phyloP scores from a whole-genome alignment of 371 early-diverging fungal genomes.

The Nematocida sp. region DNA sequence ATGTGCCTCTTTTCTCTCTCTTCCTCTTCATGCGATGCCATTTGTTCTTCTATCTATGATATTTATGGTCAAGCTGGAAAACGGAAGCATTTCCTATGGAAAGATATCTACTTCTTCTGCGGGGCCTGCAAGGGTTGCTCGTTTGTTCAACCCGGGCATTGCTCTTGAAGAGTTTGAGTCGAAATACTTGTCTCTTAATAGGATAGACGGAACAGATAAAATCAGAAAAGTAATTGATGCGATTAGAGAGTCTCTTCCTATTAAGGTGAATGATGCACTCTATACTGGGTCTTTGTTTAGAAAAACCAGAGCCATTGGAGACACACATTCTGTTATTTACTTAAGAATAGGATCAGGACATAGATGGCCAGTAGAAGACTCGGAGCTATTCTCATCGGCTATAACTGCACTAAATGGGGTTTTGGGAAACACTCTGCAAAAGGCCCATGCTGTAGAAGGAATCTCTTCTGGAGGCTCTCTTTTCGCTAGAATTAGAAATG shows the following conservation, averaged over 20 bases:
- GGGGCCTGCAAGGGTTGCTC: slow-evolving; percentile 3
- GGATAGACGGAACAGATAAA: neutral
- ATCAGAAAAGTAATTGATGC: slow-evolving; percentile 3
- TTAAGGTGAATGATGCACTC: neutral
- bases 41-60: slow-evolving; percentile 26
- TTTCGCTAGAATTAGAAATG: neutral
- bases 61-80: neutral
- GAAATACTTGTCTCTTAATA: slow-evolving; percentile 3
- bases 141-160: slow-evolving; percentile 27
- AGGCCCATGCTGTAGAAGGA: slow-evolving; percentile 9
- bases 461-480: slow-evolving; percentile 20
- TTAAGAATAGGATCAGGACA: slow-evolving; percentile 19
- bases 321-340: neutral
- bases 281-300: slow-evolving; percentile 15
- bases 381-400: slow-evolving; percentile 8
- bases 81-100: slow-evolving; percentile 4
- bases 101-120: neutral
- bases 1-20: neutral
- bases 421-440: slow-evolving; percentile 20
- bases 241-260: neutral
- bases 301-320: neutral
- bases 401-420: slow-evolving; percentile 45
- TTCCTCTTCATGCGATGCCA: neutral
- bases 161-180: neutral
- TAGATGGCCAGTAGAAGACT: slow-evolving; percentile 32